Base-by-base conservation (phyloP, 805 yeast species). In the Blastobotrys mokoenaii region DNA sequence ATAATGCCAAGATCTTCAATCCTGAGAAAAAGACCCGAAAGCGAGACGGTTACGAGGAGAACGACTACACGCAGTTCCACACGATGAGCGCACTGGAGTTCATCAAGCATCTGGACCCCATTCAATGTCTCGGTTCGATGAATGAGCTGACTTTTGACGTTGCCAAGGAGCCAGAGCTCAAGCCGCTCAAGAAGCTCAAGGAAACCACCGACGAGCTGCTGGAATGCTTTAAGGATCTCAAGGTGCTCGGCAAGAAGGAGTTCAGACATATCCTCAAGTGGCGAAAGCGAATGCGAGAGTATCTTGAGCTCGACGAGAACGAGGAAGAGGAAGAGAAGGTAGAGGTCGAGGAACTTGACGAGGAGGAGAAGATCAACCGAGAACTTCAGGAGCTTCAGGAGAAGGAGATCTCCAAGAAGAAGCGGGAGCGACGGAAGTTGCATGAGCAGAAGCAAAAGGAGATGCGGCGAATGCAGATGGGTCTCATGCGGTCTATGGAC, bases 21-120 rank as follows among this genome's bases (percentile, higher is more conserved):
- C 99, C 99, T 1, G 97, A 90, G 60, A 80, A 82, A 67, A 87
- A 86, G 66, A 77, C 74, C 46, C 80, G 97, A 67, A 82, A 79
- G 64, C 84, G 98, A 78, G 84, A 83, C 55, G 99, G 99, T 77
- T 93, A 93, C 67, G 97, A 85, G 47, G 97, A 90, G 59, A 96
- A 94, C 42, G 95, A 93, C 58, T 78, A 83, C 57, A 61, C 74
- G 22, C 72, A 74, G 51, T 84, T 77, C 61, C 89, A 87, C 57
- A 76, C 80, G 8, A 70, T 78, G 70, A 77, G 86, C 12, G 70
- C 88, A 6, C 63, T 88, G 62, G 96, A 90, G 4, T 89, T 93
- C 67, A 77, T 93, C 38, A 80, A 72, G 57, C 73, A 79, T 47
- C 90, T 81, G 35, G 95, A 84, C 49, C 94, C 97, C 9, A 85